These are phyloP conservation scores for Yamadazyma phyllophila DNA, from an alignment of 805 yeast species.

Conservation along the genomic window DNA sequence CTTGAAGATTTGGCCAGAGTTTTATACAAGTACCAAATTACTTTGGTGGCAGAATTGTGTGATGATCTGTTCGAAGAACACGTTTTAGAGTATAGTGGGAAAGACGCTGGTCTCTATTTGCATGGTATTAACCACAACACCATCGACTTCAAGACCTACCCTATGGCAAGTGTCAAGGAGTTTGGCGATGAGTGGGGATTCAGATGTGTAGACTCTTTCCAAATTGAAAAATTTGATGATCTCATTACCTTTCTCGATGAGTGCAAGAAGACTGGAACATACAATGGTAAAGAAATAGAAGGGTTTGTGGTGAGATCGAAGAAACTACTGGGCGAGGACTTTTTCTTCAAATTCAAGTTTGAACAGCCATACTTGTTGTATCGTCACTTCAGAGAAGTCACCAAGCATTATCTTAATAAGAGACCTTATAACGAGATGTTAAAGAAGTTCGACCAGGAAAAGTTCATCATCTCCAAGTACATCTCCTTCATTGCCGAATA, in stretches of 20 bases:
- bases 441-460: constrained; percentile 50
- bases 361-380: constrained; percentile 93
- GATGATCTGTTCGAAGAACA: constrained; percentile 95
- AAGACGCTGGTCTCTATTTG: constrained; percentile 76
- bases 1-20: constrained; percentile 52
- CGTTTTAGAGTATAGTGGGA: constrained; percentile 67
- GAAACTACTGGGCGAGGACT: constrained; percentile 23
- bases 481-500: constrained; percentile 61
- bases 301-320: constrained; percentile 88
- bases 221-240: constrained; percentile 34
- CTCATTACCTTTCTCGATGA: constrained; percentile 53
- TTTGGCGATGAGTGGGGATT: constrained; percentile 76
- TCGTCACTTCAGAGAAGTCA: constrained; percentile 86
- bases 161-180: constrained; percentile 54
- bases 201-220: constrained; percentile 49
- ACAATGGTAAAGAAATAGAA: constrained; percentile 72
- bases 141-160: constrained; percentile 59
- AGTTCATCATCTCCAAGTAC: constrained; percentile 62
- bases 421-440: constrained; percentile 25
- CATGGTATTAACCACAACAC: constrained; percentile 83
- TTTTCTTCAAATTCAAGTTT: constrained; percentile 89
- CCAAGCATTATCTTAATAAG: constrained; percentile 49
- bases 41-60: constrained; percentile 92
- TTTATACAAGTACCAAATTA: constrained; percentile 51
- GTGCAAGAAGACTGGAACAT: constrained; percentile 65